phyloP scores from a whole-genome alignment of 169 alveolate genomes.

The Plasmodium gaboni region DNA sequence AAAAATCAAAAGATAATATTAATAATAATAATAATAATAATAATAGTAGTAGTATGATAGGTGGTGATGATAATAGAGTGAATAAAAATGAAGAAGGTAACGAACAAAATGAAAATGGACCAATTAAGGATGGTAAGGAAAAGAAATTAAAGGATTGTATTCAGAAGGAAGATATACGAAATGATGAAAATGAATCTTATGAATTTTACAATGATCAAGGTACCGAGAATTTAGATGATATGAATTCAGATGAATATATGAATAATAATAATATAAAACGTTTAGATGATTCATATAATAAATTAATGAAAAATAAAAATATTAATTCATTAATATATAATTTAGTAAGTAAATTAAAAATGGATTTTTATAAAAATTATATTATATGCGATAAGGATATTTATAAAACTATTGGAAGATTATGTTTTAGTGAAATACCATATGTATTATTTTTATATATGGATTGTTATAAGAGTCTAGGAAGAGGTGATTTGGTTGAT shows the following conservation, averaged over 20 bases:
- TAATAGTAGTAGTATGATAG: conserved; percentile 2
- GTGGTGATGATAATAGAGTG: neutral
- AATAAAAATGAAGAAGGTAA: neutral
- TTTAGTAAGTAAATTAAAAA: conserved; percentile 27
- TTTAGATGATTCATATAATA: neutral
- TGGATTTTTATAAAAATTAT: conserved; percentile 56
- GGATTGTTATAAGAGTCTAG: conserved; percentile 89
- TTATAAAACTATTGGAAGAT: conserved; percentile 88
- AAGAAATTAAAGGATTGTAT: neutral
- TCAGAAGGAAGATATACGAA: conserved; percentile 1
- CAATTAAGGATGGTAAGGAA: neutral
- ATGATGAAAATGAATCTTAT: conserved; percentile 33
- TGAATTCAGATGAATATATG: neutral
- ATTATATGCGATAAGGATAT: conserved; percentile 72
- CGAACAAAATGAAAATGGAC: neutral
- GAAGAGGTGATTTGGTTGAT: conserved; percentile 92
- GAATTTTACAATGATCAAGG: conserved; percentile 6
- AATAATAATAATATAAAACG: conserved; percentile 25
- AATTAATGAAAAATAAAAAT: conserved; percentile 11
- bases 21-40: conserved; percentile 11
- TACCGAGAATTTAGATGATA: neutral
- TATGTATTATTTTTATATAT: conserved; percentile 90
- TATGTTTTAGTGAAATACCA: conserved; percentile 88
- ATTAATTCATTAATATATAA: conserved; percentile 18
- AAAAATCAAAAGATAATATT: neutral